These are phyloP conservation scores for Fusarium vanettenii DNA, from an alignment of 2,329 filamentous ascomycete species.

Conservation along the genomic window DNA sequence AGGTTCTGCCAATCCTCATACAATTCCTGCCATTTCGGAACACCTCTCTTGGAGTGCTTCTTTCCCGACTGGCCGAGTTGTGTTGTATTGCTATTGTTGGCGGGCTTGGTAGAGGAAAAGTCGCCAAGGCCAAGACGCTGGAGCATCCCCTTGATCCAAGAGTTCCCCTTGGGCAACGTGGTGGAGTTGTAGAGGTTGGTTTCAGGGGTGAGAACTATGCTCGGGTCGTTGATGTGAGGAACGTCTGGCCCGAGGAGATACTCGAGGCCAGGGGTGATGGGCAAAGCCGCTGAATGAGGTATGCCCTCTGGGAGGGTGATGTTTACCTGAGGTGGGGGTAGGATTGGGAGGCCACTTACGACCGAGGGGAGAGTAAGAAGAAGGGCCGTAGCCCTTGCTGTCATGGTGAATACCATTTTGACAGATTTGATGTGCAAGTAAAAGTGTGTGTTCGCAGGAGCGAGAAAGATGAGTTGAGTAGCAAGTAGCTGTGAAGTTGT, in stretches of 20 bases:
- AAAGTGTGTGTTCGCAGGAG: background rate
- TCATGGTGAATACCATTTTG: background rate
- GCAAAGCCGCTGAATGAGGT: background rate
- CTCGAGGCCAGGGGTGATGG: background rate
- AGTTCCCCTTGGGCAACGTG: background rate
- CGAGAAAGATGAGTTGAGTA: background rate
- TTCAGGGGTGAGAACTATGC: background rate
- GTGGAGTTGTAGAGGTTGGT: background rate
- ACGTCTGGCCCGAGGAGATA: background rate
- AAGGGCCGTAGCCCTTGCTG: background rate
- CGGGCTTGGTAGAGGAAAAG: background rate
- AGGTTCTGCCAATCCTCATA: no score
- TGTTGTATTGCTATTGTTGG: background rate
- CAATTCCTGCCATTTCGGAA: background rate
- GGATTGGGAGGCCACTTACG: background rate
- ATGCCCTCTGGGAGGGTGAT: background rate
- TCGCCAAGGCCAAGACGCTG: background rate
- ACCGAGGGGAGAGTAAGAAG: background rate
- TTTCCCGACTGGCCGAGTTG: background rate
- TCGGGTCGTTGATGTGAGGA: constrained; percentile 15
- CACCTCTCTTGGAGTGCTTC: background rate
- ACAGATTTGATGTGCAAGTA: background rate
- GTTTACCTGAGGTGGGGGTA: background rate
- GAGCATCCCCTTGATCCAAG: background rate
- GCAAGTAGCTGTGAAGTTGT: background rate